Evolutionary conservation across 2,329 filamentous ascomycete genomes (phyloP).

Genomic region (Lasiodiplodia citricola): DNA sequence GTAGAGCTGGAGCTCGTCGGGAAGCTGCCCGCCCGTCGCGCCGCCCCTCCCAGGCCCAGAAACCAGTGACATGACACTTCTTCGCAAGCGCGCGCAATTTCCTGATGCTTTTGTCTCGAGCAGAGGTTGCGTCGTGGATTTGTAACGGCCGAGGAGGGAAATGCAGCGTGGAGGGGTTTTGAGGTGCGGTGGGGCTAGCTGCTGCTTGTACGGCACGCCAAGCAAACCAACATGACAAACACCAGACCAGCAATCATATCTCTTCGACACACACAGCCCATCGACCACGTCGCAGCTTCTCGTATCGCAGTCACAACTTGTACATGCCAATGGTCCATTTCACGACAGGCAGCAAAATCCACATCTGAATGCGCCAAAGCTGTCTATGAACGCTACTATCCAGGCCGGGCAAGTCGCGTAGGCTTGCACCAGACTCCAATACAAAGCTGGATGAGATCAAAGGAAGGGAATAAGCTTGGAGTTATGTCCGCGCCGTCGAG

Average conservation of each 20-base stretch:
- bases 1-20: slow-evolving; percentile 58
- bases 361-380: background rate
- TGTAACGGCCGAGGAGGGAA: background rate
- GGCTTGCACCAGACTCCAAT: slow-evolving; percentile 1
- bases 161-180: background rate
- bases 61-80: slow-evolving; percentile 60
- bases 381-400: background rate
- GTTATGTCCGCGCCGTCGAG: background rate
- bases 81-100: background rate
- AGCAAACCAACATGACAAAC: background rate
- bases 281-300: no score
- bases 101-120: background rate
- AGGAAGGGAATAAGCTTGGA: background rate
- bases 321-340: no score
- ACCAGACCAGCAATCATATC: background rate
- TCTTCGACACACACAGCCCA: background rate
- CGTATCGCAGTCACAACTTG: no score
- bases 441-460: background rate
- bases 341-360: background rate
- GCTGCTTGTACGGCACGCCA: slow-evolving; percentile 7
- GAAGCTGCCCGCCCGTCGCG: slow-evolving; percentile 43
- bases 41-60: slow-evolving; percentile 64
- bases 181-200: slow-evolving; percentile 10
- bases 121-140: background rate
- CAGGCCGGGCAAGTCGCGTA: background rate